These are phyloP conservation scores for Avena atlantica DNA, from an alignment of 176 grass and related monocot species.

Conservation along the genomic window DNA sequence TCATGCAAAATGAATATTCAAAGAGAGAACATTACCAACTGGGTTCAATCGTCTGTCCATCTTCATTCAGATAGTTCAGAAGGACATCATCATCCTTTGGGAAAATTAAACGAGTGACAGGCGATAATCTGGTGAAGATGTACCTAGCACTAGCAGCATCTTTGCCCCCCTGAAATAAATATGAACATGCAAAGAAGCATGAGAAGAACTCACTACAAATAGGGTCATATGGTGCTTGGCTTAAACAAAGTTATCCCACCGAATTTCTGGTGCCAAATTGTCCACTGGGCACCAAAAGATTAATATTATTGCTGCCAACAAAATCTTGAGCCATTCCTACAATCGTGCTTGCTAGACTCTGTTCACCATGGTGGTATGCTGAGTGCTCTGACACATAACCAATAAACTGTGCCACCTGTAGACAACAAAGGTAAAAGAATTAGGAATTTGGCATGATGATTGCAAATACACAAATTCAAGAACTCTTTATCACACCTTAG, in stretches of 20 bases:
- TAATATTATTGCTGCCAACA: conserved; percentile 93
- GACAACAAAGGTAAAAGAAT: not conserved
- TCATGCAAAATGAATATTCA: not conserved
- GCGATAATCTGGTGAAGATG: no score
- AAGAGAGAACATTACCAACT: conserved; percentile 62
- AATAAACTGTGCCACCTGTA: conserved; percentile 38
- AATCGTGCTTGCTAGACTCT: conserved; percentile 80
- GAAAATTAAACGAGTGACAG: no score
- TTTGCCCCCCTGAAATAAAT: conserved; percentile 78
- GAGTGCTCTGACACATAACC: conserved; percentile 97
- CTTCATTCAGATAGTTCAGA: conserved; percentile 81
- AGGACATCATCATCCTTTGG: conserved; percentile 63
- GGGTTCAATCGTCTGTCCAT: conserved; percentile 86
- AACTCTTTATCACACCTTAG: no score
- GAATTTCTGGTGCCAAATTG: conserved; percentile 85
- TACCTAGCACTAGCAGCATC: conserved; percentile 35
- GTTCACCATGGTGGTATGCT: conserved; percentile 86
- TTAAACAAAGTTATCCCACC: conserved; percentile 4
- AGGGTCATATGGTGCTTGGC: not conserved
- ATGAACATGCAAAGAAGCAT: not conserved
- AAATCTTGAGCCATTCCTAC: conserved; percentile 97
- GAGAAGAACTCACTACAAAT: not conserved
- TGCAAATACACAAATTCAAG: no score
- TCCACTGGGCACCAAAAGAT: conserved; percentile 69
- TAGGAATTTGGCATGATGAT: no score